These are phyloP conservation scores for Trichoderma harzianum DNA, from an alignment of 2,329 filamentous ascomycete species.

Conservation along the genomic window DNA sequence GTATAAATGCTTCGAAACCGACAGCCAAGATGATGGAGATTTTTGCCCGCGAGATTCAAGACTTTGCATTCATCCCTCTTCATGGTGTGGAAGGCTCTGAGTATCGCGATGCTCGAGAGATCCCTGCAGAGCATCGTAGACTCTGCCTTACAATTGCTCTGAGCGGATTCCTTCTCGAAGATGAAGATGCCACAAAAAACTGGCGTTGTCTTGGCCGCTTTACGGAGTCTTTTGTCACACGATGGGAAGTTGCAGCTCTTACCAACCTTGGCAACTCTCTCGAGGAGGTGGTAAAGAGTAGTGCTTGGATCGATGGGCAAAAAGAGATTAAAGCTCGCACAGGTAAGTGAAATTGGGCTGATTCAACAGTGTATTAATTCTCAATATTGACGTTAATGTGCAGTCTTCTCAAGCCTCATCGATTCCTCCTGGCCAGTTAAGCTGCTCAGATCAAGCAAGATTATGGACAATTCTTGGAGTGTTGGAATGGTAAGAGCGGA, in stretches of 20 bases:
- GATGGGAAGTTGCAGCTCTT: constrained; percentile 78
- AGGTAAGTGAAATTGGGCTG: constrained; percentile 37
- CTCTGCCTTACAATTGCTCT: constrained; percentile 81
- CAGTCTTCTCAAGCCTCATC: constrained; percentile 55
- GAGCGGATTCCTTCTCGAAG: constrained; percentile 73
- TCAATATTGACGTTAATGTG: not conserved
- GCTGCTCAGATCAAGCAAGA: constrained; percentile 64
- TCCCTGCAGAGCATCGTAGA: constrained; percentile 58
- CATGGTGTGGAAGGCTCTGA: constrained; percentile 44
- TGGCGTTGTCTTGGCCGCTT: constrained; percentile 74
- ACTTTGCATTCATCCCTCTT: constrained; percentile 82
- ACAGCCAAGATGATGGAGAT: constrained; percentile 82
- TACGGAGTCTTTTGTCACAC: constrained; percentile 76
- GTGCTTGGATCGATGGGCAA: constrained; percentile 72
- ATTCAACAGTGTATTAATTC: not conserved
- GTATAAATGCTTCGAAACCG: constrained; percentile 83
- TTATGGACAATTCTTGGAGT: constrained; percentile 80
- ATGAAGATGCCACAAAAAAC: constrained; percentile 64
- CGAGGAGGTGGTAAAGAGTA: constrained; percentile 71
- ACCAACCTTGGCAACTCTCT: constrained; percentile 75
- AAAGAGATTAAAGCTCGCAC: constrained; percentile 45
- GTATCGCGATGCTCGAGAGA: constrained; percentile 47
- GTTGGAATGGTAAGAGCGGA: constrained; percentile 73
- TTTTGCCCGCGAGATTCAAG: constrained; percentile 81
- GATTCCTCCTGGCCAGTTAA: constrained; percentile 59